A percentile compares a stretch with the other conserved stretches of the same genome.
Conservation (phyloP, 176 grass and related monocot genomes). For the Carex littledalei region DNA sequence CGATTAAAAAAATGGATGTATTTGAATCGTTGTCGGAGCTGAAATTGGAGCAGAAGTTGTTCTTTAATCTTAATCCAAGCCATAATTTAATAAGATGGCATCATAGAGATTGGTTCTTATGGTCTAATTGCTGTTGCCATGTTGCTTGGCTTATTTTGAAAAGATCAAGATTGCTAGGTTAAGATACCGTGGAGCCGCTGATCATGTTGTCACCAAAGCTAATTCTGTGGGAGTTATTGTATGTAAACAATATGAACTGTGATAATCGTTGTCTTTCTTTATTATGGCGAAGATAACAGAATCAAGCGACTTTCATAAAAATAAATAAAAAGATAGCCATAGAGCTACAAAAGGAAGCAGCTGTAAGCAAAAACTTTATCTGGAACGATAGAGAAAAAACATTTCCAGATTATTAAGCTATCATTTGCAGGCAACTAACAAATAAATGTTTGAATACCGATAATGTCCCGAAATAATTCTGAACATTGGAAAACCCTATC, state of each 20-base stretch:
- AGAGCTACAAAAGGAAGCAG: too few relatives aligned
- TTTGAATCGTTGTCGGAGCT: too few relatives aligned
- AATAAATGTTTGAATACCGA: not conserved
- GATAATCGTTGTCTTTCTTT: not conserved
- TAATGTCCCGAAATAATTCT: slow-evolving; percentile 1
- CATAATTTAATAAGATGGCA: not conserved
- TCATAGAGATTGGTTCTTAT: too few relatives aligned
- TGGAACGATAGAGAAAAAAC: not conserved
- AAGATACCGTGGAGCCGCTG: too few relatives aligned
- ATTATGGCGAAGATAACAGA: not conserved
- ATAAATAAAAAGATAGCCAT: too few relatives aligned
- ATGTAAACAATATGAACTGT: too few relatives aligned
- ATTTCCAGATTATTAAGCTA: not conserved
- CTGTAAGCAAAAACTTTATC: not conserved
- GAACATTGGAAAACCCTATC: not conserved
- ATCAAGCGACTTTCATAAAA: not conserved
- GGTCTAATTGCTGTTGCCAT: too few relatives aligned
- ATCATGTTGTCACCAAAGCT: too few relatives aligned
- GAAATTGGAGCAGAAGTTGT: not conserved
- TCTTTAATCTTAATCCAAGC: not conserved
- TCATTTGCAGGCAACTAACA: not conserved
- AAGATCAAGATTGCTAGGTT: too few relatives aligned
- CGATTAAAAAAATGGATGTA: too few relatives aligned
- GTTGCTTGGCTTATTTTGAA: too few relatives aligned
- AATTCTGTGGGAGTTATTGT: too few relatives aligned